A percentile compares a stretch with the other conserved stretches of the same genome.
These are phyloP conservation scores for Tetrastigma voinierianum DNA, from an alignment of 164 flowering plant genomes.

Conservation along the genomic window DNA sequence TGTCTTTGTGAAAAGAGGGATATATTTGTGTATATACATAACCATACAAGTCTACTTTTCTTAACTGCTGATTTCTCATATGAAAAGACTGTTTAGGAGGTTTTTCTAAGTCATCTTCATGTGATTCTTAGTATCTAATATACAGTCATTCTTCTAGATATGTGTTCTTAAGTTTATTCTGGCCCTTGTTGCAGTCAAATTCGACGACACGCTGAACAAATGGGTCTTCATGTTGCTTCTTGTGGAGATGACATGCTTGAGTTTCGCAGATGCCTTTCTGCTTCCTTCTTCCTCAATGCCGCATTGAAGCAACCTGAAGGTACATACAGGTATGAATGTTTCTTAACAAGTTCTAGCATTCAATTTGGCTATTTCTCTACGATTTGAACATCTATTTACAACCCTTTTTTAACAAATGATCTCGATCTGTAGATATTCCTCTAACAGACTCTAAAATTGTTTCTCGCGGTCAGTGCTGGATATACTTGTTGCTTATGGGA, in stretches of 20 bases:
- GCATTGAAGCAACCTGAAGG: constrained; percentile 87
- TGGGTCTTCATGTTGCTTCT: constrained; percentile 73
- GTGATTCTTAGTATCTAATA: too few species aligned
- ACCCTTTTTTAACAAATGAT: neutral
- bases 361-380: too few species aligned
- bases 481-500: neutral
- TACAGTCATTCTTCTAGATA: neutral
- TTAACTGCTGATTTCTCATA: neutral
- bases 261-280: constrained; percentile 88
- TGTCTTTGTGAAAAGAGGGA: neutral
- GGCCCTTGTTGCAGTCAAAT: constrained; percentile 70
- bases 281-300: constrained; percentile 87
- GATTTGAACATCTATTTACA: neutral
- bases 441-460: neutral
- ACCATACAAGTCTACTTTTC: neutral
- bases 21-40: too few species aligned
- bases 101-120: neutral
- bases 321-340: constrained; percentile 78
- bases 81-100: neutral
- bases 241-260: constrained; percentile 86
- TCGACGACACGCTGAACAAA: constrained; percentile 61
- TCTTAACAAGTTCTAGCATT: too few species aligned
- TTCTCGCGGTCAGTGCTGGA: neutral
- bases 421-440: neutral
- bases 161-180: neutral